Percentiles rank a stretch among this genome's conserved stretches.
These are phyloP conservation scores for Onygenales sp. DNA, from an alignment of 2,329 filamentous ascomycete species.

Conservation along the genomic window DNA sequence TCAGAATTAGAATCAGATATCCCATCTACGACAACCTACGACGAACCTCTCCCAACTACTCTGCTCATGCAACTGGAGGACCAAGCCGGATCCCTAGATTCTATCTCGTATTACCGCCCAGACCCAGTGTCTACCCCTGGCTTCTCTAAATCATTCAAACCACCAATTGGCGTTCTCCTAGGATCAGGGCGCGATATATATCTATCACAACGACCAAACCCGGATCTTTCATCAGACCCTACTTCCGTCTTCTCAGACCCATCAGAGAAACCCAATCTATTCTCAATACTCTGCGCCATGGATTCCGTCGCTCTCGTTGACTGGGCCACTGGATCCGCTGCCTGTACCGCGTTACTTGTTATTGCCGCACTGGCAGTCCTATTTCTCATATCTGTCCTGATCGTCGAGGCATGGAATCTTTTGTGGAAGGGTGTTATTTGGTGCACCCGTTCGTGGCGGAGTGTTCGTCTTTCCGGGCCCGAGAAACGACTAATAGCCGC, in stretches of 20 bases:
- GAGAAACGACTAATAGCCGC: conserved; percentile 1
- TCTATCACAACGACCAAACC: too few species aligned
- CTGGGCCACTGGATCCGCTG: conserved; percentile 2
- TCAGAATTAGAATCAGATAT: background rate
- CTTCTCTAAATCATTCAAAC: background rate
- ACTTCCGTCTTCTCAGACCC: too few species aligned
- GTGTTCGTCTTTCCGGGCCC: background rate
- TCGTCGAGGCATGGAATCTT: conserved; percentile 3
- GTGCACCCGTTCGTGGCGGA: background rate
- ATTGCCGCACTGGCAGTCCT: conserved; percentile 3
- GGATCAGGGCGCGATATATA: too few species aligned
- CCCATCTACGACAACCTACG: background rate
- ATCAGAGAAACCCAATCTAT: background rate
- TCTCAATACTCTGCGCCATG: background rate
- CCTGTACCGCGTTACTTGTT: conserved; percentile 2
- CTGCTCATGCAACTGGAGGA: background rate
- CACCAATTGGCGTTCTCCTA: background rate
- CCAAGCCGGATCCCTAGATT: background rate
- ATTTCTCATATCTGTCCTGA: conserved; percentile 8
- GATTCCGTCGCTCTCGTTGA: background rate
- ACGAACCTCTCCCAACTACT: background rate
- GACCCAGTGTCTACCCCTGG: background rate
- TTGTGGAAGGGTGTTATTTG: background rate
- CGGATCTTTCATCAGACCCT: too few species aligned
- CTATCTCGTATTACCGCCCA: too few species aligned